Conservation (phyloP, 140 eudicot genomes). For the Flaveria floridana region DNA sequence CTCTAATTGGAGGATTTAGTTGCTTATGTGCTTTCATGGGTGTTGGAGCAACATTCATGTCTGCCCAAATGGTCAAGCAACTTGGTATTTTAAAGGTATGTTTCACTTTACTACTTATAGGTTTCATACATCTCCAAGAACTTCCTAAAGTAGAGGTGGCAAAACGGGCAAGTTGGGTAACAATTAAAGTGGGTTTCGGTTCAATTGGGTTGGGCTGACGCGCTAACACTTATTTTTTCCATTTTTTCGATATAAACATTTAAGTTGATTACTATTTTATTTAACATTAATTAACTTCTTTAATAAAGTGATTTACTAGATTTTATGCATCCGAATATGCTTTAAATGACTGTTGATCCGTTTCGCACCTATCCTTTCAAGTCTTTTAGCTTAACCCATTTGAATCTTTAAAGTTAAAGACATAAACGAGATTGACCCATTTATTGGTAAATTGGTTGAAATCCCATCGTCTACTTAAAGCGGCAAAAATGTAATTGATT, state of each 20-base stretch:
- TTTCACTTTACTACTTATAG: not conserved
- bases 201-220: not conserved
- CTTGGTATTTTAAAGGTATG: slow-evolving; percentile 82
- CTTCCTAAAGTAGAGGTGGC: not conserved
- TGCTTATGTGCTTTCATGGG: slow-evolving; percentile 99
- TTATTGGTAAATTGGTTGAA: not conserved
- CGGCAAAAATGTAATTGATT: slow-evolving; percentile 7
- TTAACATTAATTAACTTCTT: not conserved
- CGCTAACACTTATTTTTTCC: not conserved
- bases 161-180: not conserved
- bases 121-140: not conserved
- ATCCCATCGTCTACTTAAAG: not conserved
- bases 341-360: not conserved
- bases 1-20: slow-evolving; percentile 87
- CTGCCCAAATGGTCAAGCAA: slow-evolving; percentile 71
- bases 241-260: not conserved
- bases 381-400: not conserved
- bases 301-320: not conserved
- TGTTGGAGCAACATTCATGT: slow-evolving; percentile 88
- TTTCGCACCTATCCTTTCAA: not conserved
- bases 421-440: not conserved
- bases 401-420: not conserved
- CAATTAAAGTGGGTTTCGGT: not conserved
- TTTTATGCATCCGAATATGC: not conserved
- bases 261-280: not conserved